These are phyloP conservation scores for Coffea eugenioides DNA, from an alignment of 257 asterid species.

Conservation along the genomic window DNA sequence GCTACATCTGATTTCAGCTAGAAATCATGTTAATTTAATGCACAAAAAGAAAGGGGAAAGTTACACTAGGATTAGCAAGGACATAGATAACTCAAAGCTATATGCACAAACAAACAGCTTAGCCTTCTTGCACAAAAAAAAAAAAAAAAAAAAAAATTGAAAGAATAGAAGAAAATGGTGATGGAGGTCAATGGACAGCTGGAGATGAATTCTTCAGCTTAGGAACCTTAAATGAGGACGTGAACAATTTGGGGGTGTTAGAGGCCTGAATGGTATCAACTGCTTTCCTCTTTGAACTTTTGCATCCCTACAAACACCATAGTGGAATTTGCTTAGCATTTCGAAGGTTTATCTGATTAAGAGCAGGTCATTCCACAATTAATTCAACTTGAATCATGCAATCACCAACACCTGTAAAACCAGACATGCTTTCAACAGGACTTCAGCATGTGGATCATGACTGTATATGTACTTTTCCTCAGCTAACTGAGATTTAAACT, in stretches of 20 bases:
- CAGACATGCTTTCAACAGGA: not conserved
- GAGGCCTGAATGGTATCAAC: constrained; percentile 27
- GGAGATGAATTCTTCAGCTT: constrained; percentile 57
- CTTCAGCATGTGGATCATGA: not conserved
- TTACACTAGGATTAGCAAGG: not conserved
- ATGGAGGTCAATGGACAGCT: constrained; percentile 20
- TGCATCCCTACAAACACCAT: constrained; percentile 39
- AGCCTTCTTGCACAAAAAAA: not conserved
- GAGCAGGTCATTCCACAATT: not conserved
- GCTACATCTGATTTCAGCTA: constrained; percentile 7
- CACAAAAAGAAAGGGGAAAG: not conserved
- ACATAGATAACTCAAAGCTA: not conserved
- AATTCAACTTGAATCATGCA: not conserved
- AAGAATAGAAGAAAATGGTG: not conserved
- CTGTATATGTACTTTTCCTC: not conserved
- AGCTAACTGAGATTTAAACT: not conserved
- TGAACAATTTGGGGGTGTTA: constrained; percentile 58
- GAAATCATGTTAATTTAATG: constrained; percentile 3
- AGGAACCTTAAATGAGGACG: constrained; percentile 72
- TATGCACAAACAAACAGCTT: constrained; percentile 2
- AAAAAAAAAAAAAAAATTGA: not conserved
- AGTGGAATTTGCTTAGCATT: not conserved
- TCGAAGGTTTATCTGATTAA: not conserved
- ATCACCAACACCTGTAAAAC: not conserved
- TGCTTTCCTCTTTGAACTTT: constrained; percentile 52